These are phyloP conservation scores for Fistulinella staudtii DNA, from an alignment of 1,284 basidiomycete genomes.

Conservation along the genomic window DNA sequence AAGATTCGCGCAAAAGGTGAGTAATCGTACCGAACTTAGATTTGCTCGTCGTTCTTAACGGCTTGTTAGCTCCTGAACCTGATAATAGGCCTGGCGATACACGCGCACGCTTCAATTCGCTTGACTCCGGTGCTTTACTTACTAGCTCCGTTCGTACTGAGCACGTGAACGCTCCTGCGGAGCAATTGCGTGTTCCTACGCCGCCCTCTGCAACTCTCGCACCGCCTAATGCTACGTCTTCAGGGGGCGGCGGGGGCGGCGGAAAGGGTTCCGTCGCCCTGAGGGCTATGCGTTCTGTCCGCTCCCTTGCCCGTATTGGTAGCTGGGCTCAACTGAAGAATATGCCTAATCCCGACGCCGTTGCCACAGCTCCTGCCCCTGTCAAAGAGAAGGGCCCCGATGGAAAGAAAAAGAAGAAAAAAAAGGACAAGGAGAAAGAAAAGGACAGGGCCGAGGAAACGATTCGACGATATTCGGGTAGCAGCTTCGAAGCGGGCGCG, in stretches of 20 bases:
- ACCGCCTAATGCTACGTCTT: conserved; percentile 24
- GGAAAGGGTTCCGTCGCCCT: conserved; percentile 60
- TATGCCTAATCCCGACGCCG: conserved; percentile 34
- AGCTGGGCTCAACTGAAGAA: conserved; percentile 62
- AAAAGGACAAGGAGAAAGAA: conserved; percentile 23
- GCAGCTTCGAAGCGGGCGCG: conserved; percentile 62
- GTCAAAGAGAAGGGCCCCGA: conserved; percentile 34
- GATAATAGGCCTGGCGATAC: conserved; percentile 25
- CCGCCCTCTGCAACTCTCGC: conserved; percentile 17
- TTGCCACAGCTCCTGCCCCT: conserved; percentile 13
- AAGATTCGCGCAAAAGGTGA: conserved; percentile 42
- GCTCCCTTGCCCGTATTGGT: conserved; percentile 64
- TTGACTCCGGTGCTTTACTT: conserved; percentile 58
- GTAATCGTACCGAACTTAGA: conserved; percentile 10
- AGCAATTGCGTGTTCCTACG: conserved; percentile 15
- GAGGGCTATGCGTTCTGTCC: conserved; percentile 70
- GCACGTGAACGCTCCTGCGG: conserved; percentile 9
- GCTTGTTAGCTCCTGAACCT: conserved; percentile 46
- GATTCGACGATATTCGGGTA: conserved; percentile 47
- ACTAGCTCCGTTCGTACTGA: conserved; percentile 9
- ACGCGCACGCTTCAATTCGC: conserved; percentile 58
- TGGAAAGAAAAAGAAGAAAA: conserved; percentile 30
- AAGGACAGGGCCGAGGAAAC: conserved; percentile 34
- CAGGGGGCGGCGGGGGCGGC: conserved; percentile 29
- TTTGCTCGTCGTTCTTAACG: conserved; percentile 7